A percentile compares a stretch with the other conserved stretches of the same genome.
These are phyloP conservation scores for Chalciporus pseudorubinellus DNA, from an alignment of 768 basidiomycete species.

Conservation along the genomic window DNA sequence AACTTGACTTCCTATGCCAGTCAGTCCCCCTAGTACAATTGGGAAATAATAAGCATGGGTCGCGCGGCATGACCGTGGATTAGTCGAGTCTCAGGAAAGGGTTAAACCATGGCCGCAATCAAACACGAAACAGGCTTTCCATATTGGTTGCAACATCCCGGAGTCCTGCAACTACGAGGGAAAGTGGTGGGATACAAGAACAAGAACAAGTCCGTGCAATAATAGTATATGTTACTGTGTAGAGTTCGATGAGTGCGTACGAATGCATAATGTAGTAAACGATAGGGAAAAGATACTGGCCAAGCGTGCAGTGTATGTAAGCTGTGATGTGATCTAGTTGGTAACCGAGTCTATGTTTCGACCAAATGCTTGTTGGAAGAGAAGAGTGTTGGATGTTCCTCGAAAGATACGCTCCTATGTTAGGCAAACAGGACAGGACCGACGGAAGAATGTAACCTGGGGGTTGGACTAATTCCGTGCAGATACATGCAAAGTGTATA, in stretches of 20 bases:
- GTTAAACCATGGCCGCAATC: no score
- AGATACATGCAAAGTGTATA: constrained; percentile 15
- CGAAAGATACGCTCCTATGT: not conserved
- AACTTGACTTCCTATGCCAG: not conserved
- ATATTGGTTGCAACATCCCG: not conserved
- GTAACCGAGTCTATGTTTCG: constrained; percentile 10
- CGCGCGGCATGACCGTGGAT: no score
- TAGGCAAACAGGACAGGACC: not conserved
- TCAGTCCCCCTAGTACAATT: not conserved
- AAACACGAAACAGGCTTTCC: not conserved
- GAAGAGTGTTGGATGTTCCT: constrained; percentile 8
- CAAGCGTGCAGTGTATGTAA: constrained; percentile 1
- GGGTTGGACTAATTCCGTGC: not conserved
- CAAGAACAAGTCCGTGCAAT: not conserved
- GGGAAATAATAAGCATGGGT: not conserved
- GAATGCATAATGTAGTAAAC: not conserved
- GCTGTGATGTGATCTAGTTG: constrained; percentile 11
- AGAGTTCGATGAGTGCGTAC: not conserved
- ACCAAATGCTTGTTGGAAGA: constrained; percentile 5
- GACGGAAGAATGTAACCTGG: not conserved
- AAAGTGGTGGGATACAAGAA: no score
- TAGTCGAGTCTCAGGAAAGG: no score
- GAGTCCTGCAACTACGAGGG: not conserved
- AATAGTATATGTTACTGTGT: not conserved
- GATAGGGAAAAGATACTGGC: not conserved